phyloP scores from a whole-genome alignment of 208 protist species.

The Porcisia hertigi region DNA sequence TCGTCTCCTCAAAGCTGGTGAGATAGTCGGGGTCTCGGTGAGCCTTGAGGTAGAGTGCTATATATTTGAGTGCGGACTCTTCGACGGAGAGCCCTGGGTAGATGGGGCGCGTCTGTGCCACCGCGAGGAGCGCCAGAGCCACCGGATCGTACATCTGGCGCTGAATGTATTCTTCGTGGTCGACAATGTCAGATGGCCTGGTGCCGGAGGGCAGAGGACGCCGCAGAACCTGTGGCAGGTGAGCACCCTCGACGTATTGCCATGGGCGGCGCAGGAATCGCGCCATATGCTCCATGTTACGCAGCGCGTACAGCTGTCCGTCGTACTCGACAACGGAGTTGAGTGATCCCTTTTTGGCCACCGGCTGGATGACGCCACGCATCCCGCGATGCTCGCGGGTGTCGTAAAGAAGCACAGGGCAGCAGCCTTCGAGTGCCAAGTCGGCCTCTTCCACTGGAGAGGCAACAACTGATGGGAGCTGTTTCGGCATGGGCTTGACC shows the following conservation, averaged over 20 bases:
- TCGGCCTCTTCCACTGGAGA: constrained; percentile 12
- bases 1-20: constrained; percentile 57
- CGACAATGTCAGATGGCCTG: constrained; percentile 16
- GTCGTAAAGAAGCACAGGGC: constrained; percentile 90
- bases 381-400: constrained; percentile 79
- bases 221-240: constrained; percentile 67
- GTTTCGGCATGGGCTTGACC: constrained; percentile 50
- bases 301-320: constrained; percentile 71
- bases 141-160: constrained; percentile 86
- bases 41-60: constrained; percentile 89
- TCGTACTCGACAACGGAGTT: constrained; percentile 77
- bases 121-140: constrained; percentile 78
- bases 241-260: constrained; percentile 74
- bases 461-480: constrained; percentile 13
- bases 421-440: constrained; percentile 83
- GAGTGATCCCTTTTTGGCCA: constrained; percentile 61
- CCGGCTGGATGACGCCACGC: constrained; percentile 73
- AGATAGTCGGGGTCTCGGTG: constrained; percentile 62
- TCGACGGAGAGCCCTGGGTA: constrained; percentile 84
- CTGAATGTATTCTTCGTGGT: constrained; percentile 80
- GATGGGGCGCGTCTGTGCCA: constrained; percentile 60
- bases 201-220: constrained; percentile 52
- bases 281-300: constrained; percentile 46
- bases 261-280: constrained; percentile 86
- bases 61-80: constrained; percentile 88